Base-by-base conservation (phyloP, 768 basidiomycete species). In the Suillus brevipes region DNA sequence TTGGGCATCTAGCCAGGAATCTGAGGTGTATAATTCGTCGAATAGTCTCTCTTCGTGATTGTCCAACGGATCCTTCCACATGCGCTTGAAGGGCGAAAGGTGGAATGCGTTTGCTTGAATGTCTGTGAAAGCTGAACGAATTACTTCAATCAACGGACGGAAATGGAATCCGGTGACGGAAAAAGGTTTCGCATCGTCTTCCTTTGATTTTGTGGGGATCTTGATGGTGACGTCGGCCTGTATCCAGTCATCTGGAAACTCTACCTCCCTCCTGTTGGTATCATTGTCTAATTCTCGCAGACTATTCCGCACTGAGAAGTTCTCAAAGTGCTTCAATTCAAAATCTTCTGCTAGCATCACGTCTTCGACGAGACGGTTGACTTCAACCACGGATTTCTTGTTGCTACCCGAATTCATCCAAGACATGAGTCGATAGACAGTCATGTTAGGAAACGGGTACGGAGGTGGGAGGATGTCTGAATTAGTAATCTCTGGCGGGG, bases 361-460 rank as follows among this genome's bases (percentile, higher is more conserved):
- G 20, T 53, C 38, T 25, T 28, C 23, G 23, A 63, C 61, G n/a
- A 66, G 61, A 2, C 37, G 6, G 9, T 36, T 28, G 6, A 62
- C 6, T 31, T 57, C 61, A 38, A 3, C 34, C 28, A 59, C 61
- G 0, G 61, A 66, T 25, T 58, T 66, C 8, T 66, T 42, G 9
- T 37, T 62, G 45, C 38, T 62, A 3, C 61, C 53, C 0, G 61
- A 45, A 2, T 8, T 23, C 50, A 57, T 63, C 61, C 65, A 66
- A 16, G 56, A 45, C 45, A 66, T 62, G 8, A 66, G 37, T 25
- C 31, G 36, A 61, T 57, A 55, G 23, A 66, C 25, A 0, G 61
- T 62, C 65, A 43, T 43, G 18, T 43, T 43, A 2, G 42, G 7
- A 43, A 43, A 43, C 0, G 18, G 42, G 0, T 43, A 66, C 60